Evolutionary conservation across 345 rosid species (phyloP).

Genomic region (Lepidium sativum): DNA sequence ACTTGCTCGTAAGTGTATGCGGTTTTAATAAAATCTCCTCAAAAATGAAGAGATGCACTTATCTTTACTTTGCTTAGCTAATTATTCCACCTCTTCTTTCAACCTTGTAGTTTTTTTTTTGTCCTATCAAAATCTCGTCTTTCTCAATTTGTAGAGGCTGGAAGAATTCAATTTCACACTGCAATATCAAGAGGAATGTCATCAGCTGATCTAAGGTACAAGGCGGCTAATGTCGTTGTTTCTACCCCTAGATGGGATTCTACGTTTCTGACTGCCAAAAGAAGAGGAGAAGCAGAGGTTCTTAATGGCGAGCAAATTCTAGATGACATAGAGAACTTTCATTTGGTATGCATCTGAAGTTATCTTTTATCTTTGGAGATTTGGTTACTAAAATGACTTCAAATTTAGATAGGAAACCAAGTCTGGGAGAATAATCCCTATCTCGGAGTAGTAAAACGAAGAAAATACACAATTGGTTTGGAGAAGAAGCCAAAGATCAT

Average conservation of each 20-base stretch:
- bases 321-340: conserved; percentile 29
- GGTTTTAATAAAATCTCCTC: neutral
- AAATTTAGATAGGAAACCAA: conserved; percentile 40
- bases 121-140: too few species aligned
- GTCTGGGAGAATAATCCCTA: conserved; percentile 32
- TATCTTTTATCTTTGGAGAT: neutral
- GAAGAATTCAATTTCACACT: conserved; percentile 53
- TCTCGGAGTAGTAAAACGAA: conserved; percentile 53
- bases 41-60: neutral
- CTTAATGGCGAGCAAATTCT: conserved; percentile 61
- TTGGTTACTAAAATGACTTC: conserved; percentile 7
- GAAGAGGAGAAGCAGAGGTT: conserved; percentile 50
- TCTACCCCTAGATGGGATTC: neutral
- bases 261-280: conserved; percentile 68
- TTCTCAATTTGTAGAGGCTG: conserved; percentile 38
- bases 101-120: neutral
- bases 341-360: conserved; percentile 36
- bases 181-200: conserved; percentile 58
- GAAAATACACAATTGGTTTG: conserved; percentile 45
- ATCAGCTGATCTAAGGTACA: conserved; percentile 48
- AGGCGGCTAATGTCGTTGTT: conserved; percentile 47
- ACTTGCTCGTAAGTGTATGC: conserved; percentile 39
- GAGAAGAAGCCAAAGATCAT: conserved; percentile 46
- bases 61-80: neutral
- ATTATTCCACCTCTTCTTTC: neutral